Evolutionary conservation across 345 rosid species (phyloP).

Genomic region (Eucalyptus tenuipes): DNA sequence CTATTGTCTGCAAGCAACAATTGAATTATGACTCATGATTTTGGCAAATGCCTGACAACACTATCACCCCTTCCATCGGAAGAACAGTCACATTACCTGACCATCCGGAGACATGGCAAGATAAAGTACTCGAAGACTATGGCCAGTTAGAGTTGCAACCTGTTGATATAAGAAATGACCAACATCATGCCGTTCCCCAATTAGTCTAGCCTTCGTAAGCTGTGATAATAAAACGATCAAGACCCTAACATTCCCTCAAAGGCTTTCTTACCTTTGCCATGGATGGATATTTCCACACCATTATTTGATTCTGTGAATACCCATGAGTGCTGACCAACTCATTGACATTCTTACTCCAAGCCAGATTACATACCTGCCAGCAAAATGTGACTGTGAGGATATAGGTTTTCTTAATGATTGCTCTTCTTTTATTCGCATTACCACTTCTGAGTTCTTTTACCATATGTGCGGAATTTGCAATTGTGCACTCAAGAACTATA

Average conservation of each 20-base stretch:
- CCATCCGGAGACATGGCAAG: conserved; percentile 93
- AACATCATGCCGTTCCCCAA: neutral
- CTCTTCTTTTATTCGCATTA: neutral
- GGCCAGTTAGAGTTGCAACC: conserved; percentile 91
- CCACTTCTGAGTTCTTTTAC: neutral
- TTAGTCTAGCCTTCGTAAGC: neutral
- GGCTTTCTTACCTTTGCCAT: conserved; percentile 53
- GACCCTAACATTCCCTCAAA: neutral
- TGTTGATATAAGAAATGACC: neutral
- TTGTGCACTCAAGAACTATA: neutral
- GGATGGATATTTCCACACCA: conserved; percentile 97
- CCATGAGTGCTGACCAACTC: conserved; percentile 97
- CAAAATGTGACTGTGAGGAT: neutral
- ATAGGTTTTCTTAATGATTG: neutral
- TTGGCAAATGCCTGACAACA: neutral
- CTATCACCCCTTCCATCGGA: neutral
- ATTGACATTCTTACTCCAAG: conserved; percentile 97
- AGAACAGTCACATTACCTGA: conserved; percentile 24
- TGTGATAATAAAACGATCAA: neutral
- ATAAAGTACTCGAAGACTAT: conserved; percentile 87
- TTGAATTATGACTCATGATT: neutral
- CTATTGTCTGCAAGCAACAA: conserved; percentile 54
- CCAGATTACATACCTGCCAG: conserved; percentile 78
- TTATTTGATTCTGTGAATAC: conserved; percentile 93
- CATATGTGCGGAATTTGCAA: neutral